Percentiles rank a stretch among this genome's conserved stretches.
Evolutionary conservation across 371 early-diverging fungal genomes (phyloP).

Genomic region (Chytridium lagenaria): DNA sequence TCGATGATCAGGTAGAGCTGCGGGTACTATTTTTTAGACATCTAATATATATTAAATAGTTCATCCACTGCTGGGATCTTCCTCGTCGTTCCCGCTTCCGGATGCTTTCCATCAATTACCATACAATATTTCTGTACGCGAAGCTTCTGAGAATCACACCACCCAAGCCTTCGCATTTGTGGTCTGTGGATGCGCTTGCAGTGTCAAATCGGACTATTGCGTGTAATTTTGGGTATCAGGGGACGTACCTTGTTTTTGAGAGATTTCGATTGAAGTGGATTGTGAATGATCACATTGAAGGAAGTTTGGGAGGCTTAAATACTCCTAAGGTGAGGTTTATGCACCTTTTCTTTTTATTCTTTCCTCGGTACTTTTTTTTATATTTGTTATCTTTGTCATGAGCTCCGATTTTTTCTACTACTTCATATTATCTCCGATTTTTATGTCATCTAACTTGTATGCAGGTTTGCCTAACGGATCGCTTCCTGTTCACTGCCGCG

Average conservation of each 20-base stretch:
- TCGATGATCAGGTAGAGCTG: slow-evolving; percentile 2
- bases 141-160: background rate
- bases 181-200: slow-evolving; percentile 5
- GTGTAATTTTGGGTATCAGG: slow-evolving; percentile 2
- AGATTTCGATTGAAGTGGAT: background rate
- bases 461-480: slow-evolving; percentile 1
- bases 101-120: background rate
- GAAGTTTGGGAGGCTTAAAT: background rate
- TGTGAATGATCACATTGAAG: background rate
- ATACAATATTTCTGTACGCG: background rate
- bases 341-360: background rate
- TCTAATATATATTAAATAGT: background rate
- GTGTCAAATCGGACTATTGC: background rate
- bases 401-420: no score
- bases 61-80: background rate
- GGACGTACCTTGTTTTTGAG: background rate
- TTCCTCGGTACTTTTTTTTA: background rate
- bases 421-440: no score
- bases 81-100: background rate
- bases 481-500: slow-evolving; percentile 2
- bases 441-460: no score
- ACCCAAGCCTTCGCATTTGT: background rate
- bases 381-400: background rate
- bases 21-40: background rate
- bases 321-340: background rate